Conservation (phyloP, 768 basidiomycete species). For the Brasilioporus rufonigricans region DNA sequence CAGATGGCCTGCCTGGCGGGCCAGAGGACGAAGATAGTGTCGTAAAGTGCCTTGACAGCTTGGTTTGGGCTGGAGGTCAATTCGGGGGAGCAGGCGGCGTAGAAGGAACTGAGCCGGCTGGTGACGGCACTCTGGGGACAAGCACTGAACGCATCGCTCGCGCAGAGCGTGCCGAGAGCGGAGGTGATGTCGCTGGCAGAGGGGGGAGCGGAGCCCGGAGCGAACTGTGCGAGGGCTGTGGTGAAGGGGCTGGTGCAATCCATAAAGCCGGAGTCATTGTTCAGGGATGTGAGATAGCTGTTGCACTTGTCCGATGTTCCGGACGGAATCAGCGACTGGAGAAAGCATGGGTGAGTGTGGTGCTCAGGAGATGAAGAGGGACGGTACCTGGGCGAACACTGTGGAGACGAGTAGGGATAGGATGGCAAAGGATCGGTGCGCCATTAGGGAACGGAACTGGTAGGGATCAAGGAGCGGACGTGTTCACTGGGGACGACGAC, state of each 20-base stretch:
- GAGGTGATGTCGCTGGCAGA: conserved; percentile 41
- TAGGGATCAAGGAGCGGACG: conserved; percentile 31
- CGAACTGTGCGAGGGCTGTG: conserved; percentile 54
- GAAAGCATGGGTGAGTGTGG: conserved; percentile 15
- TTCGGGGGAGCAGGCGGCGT: conserved; percentile 67
- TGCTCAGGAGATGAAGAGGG: not conserved
- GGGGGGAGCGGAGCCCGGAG: conserved; percentile 41
- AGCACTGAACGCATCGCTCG: conserved; percentile 36
- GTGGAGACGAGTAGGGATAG: conserved; percentile 49
- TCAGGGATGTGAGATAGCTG: conserved; percentile 58
- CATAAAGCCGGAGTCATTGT: conserved; percentile 54
- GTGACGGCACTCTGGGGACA: conserved; percentile 64
- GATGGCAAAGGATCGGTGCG: conserved; percentile 53
- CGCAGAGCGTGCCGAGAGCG: conserved; percentile 59
- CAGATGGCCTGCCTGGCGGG: conserved; percentile 73
- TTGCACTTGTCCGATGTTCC: conserved; percentile 56
- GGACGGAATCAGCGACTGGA: conserved; percentile 60
- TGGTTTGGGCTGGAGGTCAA: conserved; percentile 49
- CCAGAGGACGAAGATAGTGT: conserved; percentile 67
- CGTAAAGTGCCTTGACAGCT: conserved; percentile 67
- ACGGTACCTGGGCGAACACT: conserved; percentile 53
- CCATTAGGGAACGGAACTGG: conserved; percentile 25
- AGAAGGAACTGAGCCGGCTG: conserved; percentile 63
- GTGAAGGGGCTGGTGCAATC: conserved; percentile 65
- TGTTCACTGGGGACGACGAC: not conserved